Evolutionary conservation across 1,284 basidiomycete species (phyloP).

Genomic region (Spongiforma sp.): DNA sequence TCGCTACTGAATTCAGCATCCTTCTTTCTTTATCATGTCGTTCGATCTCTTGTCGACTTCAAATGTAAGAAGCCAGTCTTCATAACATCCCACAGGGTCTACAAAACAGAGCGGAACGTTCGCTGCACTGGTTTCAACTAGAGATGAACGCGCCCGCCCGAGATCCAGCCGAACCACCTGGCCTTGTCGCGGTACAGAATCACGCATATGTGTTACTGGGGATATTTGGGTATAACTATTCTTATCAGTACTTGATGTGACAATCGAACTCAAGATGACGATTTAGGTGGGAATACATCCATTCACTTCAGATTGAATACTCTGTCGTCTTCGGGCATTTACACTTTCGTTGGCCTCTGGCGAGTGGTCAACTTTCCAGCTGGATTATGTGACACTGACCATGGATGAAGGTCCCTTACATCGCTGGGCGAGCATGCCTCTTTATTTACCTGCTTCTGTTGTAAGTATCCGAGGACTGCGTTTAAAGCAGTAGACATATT

Average conservation of each 20-base stretch:
- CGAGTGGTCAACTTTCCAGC: conserved; percentile 12
- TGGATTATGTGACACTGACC: not conserved
- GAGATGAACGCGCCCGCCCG: too few relatives aligned
- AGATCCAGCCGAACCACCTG: too few relatives aligned
- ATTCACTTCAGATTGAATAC: conserved; percentile 20
- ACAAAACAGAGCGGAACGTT: too few relatives aligned
- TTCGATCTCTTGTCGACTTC: too few relatives aligned
- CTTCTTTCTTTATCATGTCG: too few relatives aligned
- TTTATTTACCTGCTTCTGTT: conserved; percentile 14
- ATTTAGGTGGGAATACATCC: conserved; percentile 31
- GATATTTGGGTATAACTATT: conserved; percentile 15
- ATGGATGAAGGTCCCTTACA: conserved; percentile 24
- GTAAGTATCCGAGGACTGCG: conserved; percentile 13
- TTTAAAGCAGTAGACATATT: not conserved
- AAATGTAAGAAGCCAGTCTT: too few relatives aligned
- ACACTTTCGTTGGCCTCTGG: conserved; percentile 24
- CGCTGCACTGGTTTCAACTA: too few relatives aligned
- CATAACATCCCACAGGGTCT: too few relatives aligned
- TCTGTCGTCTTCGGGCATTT: conserved; percentile 17
- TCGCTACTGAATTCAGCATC: too few relatives aligned
- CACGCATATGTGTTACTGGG: conserved; percentile 17
- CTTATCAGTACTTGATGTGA: not conserved
- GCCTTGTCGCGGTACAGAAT: too few relatives aligned
- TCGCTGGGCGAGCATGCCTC: conserved; percentile 17
- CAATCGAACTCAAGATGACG: not conserved